phyloP scores from a whole-genome alignment of 2,329 filamentous ascomycete species.

The Phaeophleospora eucalypticola region DNA sequence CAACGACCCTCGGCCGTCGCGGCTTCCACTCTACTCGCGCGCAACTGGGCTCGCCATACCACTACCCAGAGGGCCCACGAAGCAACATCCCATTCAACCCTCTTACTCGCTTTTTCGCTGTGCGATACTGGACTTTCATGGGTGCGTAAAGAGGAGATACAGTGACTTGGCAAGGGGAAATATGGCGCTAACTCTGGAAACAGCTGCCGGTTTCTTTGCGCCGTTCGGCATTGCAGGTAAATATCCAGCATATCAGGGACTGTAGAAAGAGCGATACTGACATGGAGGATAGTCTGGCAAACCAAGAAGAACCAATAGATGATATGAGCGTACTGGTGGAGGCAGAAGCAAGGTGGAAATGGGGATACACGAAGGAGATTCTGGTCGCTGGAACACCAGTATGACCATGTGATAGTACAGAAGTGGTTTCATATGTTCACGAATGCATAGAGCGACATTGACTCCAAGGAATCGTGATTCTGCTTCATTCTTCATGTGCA shows the following conservation, averaged over 20 bases:
- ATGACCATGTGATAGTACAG: not conserved
- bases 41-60: conserved; percentile 85
- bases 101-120: conserved; percentile 75
- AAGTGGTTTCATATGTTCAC: conserved; percentile 1
- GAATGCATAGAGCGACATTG: not conserved
- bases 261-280: conserved; percentile 6
- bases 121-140: conserved; percentile 81
- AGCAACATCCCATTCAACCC: conserved; percentile 98
- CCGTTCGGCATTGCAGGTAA: conserved; percentile 63
- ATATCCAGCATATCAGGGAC: conserved; percentile 22
- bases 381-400: not conserved
- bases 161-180: conserved; percentile 1
- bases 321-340: not conserved
- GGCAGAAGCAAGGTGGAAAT: not conserved
- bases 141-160: conserved; percentile 44
- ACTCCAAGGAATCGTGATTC: not conserved
- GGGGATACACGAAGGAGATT: not conserved
- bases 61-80: conserved; percentile 95
- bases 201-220: conserved; percentile 55
- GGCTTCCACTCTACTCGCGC: conserved; percentile 89
- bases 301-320: conserved; percentile 56
- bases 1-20: conserved; percentile 69
- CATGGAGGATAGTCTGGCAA: conserved; percentile 57
- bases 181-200: conserved; percentile 36
- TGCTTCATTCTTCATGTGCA: not conserved